Evolutionary conservation across 495 filamentous ascomycete species (phyloP).

Genomic region (Corynascus novoguineensis): DNA sequence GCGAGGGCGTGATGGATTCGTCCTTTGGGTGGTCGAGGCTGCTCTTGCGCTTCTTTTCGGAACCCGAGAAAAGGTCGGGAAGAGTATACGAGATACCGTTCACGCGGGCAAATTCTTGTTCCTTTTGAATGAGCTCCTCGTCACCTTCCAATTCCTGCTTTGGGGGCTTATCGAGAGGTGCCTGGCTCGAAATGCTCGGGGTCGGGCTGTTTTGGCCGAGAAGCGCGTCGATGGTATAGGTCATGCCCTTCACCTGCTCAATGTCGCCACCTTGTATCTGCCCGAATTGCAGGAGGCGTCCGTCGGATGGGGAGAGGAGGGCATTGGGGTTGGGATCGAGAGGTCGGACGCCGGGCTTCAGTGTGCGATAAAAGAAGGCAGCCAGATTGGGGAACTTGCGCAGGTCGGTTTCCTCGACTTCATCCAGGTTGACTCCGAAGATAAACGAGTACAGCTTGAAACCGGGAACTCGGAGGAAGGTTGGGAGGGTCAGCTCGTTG

Average conservation of each 20-base stretch:
- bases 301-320: slow-evolving; percentile 82
- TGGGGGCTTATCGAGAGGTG: slow-evolving; percentile 17
- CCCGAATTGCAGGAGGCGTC: slow-evolving; percentile 84
- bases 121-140: slow-evolving; percentile 61
- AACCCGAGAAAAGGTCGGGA: slow-evolving; percentile 80
- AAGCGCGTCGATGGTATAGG: slow-evolving; percentile 89
- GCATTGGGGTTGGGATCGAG: slow-evolving; percentile 73
- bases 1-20: slow-evolving; percentile 50
- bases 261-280: slow-evolving; percentile 87
- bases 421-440: slow-evolving; percentile 89
- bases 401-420: slow-evolving; percentile 82
- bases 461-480: slow-evolving; percentile 85
- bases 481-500: slow-evolving; percentile 88
- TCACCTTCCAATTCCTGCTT: slow-evolving; percentile 33
- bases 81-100: slow-evolving; percentile 97
- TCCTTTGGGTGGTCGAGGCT: slow-evolving; percentile 36
- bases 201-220: slow-evolving; percentile 59
- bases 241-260: slow-evolving; percentile 99
- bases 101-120: slow-evolving; percentile 90
- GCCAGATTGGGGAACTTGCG: slow-evolving; percentile 87
- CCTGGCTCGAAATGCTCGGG: slow-evolving; percentile 33
- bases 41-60: slow-evolving; percentile 32
- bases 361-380: slow-evolving; percentile 91
- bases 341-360: slow-evolving; percentile 87
- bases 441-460: slow-evolving; percentile 89